Percentiles rank a stretch among this genome's conserved stretches.
phyloP scores from a whole-genome alignment of 2,329 filamentous ascomycete genomes.

The Cordyceps fumosorosea region DNA sequence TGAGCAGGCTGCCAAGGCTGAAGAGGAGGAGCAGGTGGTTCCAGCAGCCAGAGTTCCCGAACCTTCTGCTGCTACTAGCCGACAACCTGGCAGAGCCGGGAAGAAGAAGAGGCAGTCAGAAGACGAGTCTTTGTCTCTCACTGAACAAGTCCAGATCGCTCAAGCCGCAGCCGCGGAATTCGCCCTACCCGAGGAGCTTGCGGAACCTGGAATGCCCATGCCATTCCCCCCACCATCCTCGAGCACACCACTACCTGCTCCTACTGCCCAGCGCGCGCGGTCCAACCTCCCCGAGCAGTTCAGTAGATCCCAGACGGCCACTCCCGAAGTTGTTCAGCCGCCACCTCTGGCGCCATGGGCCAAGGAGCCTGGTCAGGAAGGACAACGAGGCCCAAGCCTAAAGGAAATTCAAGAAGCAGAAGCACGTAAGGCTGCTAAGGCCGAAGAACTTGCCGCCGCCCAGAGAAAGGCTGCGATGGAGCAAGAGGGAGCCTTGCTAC shows the following conservation, averaged over 20 bases:
- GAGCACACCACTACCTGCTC: conserved; percentile 77
- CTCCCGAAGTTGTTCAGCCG: conserved; percentile 55
- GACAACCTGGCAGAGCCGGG: conserved; percentile 11
- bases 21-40: conserved; percentile 20
- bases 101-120: conserved; percentile 28
- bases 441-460: conserved; percentile 72
- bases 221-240: conserved; percentile 67
- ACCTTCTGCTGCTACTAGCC: background rate
- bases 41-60: conserved; percentile 14
- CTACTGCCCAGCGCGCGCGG: conserved; percentile 75
- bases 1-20: conserved; percentile 32
- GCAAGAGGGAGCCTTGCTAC: conserved; percentile 60
- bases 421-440: conserved; percentile 84
- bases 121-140: conserved; percentile 55
- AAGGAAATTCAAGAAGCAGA: conserved; percentile 97
- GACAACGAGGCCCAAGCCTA: conserved; percentile 79
- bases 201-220: conserved; percentile 61
- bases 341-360: conserved; percentile 92
- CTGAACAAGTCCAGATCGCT: conserved; percentile 79
- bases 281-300: conserved; percentile 77
- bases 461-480: conserved; percentile 72
- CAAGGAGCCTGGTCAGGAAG: conserved; percentile 65
- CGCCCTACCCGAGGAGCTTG: conserved; percentile 46
- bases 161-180: conserved; percentile 40
- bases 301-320: conserved; percentile 67